Percentiles rank a stretch among this genome's conserved stretches.
phyloP scores from a whole-genome alignment of 1,284 basidiomycete species.

The Ustilago tritici region DNA sequence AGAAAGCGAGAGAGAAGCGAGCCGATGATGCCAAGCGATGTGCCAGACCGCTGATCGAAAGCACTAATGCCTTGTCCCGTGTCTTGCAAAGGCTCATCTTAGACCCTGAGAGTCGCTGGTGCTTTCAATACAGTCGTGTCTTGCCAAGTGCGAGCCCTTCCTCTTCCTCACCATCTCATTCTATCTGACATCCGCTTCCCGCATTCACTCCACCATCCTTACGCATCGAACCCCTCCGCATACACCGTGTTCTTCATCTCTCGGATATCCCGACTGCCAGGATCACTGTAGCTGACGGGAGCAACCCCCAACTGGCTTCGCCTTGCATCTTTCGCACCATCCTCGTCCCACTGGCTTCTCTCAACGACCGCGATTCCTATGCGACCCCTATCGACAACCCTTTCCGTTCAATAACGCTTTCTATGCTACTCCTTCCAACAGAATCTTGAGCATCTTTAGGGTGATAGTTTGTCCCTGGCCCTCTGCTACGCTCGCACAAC shows the following conservation, averaged over 20 bases:
- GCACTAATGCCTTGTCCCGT: neutral
- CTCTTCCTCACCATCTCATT: neutral
- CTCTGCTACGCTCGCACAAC: neutral
- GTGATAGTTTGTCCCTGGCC: neutral
- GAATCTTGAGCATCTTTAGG: neutral
- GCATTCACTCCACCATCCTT: neutral
- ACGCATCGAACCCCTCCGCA: neutral
- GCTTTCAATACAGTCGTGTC: neutral
- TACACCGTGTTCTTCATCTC: neutral
- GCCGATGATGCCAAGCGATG: neutral
- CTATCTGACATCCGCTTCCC: neutral
- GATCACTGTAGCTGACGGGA: neutral
- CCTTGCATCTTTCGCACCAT: too few species aligned
- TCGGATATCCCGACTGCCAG: neutral
- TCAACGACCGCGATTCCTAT: neutral
- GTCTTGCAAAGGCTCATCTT: constrained; percentile 1
- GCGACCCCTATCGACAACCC: neutral
- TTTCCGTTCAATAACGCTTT: neutral
- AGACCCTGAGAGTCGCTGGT: neutral
- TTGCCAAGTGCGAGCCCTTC: neutral
- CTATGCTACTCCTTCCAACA: neutral
- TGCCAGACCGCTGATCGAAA: neutral
- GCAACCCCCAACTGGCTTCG: too few species aligned
- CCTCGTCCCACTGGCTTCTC: too few species aligned
- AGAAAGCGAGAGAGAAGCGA: neutral